phyloP scores from a whole-genome alignment of 2,329 filamentous ascomycete genomes.

The Magnaporthiopsis rhizophila region DNA sequence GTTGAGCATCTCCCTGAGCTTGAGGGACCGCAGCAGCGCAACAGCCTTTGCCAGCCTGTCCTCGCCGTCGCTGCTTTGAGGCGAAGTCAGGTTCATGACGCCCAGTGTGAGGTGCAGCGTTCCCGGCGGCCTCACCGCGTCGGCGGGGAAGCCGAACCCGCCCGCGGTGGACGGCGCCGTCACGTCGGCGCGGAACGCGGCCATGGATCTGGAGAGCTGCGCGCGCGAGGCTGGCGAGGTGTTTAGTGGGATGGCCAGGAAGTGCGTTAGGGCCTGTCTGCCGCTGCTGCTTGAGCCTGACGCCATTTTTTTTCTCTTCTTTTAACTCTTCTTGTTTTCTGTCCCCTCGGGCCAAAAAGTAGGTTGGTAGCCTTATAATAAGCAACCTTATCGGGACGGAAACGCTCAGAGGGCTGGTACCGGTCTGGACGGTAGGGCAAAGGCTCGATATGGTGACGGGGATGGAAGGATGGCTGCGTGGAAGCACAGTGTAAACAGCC shows the following conservation, averaged over 20 bases:
- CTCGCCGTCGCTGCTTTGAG: conserved; percentile 23
- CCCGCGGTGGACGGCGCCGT: conserved; percentile 14
- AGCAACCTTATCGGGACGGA: too few relatives aligned
- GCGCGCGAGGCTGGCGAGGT: conserved; percentile 41
- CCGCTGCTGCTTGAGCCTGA: conserved; percentile 2
- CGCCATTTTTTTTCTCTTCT: not conserved
- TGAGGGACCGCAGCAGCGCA: conserved; percentile 29
- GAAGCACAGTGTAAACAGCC: not conserved
- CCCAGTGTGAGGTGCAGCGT: conserved; percentile 83
- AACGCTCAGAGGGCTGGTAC: too few relatives aligned
- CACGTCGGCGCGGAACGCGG: conserved; percentile 53
- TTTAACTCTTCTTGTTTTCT: not conserved
- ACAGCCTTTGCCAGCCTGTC: conserved; percentile 31
- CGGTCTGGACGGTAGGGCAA: not conserved
- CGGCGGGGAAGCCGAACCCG: conserved; percentile 43
- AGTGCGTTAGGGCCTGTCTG: conserved; percentile 48
- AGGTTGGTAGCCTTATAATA: too few relatives aligned
- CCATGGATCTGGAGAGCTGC: conserved; percentile 57
- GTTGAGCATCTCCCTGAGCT: conserved; percentile 31
- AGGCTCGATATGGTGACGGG: not conserved
- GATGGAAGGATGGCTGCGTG: not conserved
- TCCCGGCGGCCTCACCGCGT: conserved; percentile 66
- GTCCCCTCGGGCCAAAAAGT: not conserved
- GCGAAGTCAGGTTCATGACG: conserved; percentile 61
- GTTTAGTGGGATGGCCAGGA: conserved; percentile 67